Evolutionary conservation across 306 rosid genomes (phyloP).

Genomic region (Lagenaria siceraria): DNA sequence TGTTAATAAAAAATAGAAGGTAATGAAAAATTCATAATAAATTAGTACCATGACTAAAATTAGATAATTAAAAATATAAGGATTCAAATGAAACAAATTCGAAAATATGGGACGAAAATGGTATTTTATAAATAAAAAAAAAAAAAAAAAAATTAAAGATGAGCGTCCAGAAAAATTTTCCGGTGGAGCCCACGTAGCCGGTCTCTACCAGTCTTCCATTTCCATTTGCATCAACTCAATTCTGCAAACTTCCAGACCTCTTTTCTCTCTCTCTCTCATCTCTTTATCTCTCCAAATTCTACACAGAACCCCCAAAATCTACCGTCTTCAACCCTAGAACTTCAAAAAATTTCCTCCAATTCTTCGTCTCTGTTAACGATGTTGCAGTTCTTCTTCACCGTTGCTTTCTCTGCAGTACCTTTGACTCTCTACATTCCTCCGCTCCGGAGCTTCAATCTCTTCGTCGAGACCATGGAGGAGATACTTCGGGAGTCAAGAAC

Average conservation of each 20-base stretch:
- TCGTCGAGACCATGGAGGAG: conserved; percentile 60
- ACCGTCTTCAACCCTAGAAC: background rate
- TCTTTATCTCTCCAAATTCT: background rate
- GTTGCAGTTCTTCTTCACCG: conserved; percentile 55
- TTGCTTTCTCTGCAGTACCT: conserved; percentile 72
- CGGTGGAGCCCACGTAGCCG: background rate
- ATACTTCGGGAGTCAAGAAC: conserved; percentile 35
- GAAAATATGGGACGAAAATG: no score
- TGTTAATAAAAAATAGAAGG: no score
- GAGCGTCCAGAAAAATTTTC: background rate
- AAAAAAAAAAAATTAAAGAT: no score
- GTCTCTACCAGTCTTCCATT: background rate
- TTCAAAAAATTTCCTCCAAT: background rate
- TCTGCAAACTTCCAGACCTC: conserved; percentile 18
- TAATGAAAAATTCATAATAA: no score
- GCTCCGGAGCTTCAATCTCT: conserved; percentile 53
- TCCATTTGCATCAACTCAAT: background rate
- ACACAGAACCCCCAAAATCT: background rate
- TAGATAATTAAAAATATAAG: no score
- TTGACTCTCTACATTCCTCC: conserved; percentile 79
- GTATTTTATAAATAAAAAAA: no score
- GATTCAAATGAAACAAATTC: no score
- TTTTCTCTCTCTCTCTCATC: background rate
- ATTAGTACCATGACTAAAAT: no score
- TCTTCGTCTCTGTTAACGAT: conserved; percentile 1